Percentiles rank a stretch among this genome's conserved stretches.
These are phyloP conservation scores for Fusarium sp. DNA, from an alignment of 2,329 filamentous ascomycete genomes.

Conservation along the genomic window DNA sequence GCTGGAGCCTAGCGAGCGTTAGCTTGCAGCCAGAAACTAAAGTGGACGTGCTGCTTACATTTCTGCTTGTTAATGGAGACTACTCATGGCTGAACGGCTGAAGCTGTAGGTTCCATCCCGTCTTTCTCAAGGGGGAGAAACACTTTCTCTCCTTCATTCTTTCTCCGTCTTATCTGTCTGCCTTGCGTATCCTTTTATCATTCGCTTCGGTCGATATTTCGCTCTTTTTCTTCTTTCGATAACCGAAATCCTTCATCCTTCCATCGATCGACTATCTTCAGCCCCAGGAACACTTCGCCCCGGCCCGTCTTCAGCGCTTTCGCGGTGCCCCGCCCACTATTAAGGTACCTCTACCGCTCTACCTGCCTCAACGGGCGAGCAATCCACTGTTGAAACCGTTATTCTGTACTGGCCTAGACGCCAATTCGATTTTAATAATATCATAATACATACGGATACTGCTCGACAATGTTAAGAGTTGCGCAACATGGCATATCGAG, in stretches of 20 bases:
- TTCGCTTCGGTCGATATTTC: conserved; percentile 11
- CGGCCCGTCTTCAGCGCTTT: conserved; percentile 9
- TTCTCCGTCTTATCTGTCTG: neutral
- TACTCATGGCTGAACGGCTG: conserved; percentile 31
- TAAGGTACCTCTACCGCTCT: conserved; percentile 1
- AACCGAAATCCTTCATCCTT: conserved; percentile 16
- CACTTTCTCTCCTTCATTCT: conserved; percentile 20
- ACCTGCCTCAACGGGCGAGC: conserved; percentile 9
- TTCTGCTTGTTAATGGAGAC: neutral
- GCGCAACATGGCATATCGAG: conserved; percentile 47
- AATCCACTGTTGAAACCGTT: conserved; percentile 12
- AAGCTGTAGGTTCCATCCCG: conserved; percentile 14
- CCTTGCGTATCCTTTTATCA: neutral
- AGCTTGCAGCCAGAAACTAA: conserved; percentile 1
- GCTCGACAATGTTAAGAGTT: conserved; percentile 39
- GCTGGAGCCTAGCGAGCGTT: conserved; percentile 10
- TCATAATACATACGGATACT: neutral
- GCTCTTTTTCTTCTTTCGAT: conserved; percentile 16
- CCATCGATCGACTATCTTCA: neutral
- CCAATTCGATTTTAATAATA: neutral
- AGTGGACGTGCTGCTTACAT: neutral
- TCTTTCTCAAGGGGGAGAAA: conserved; percentile 11
- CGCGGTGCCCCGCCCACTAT: conserved; percentile 26
- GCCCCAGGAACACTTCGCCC: neutral
- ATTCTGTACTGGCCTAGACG: neutral